Percentiles rank a stretch among this genome's conserved stretches.
These are phyloP conservation scores for Aspergillus floridensis DNA, from an alignment of 2,329 filamentous ascomycete species.

Conservation along the genomic window DNA sequence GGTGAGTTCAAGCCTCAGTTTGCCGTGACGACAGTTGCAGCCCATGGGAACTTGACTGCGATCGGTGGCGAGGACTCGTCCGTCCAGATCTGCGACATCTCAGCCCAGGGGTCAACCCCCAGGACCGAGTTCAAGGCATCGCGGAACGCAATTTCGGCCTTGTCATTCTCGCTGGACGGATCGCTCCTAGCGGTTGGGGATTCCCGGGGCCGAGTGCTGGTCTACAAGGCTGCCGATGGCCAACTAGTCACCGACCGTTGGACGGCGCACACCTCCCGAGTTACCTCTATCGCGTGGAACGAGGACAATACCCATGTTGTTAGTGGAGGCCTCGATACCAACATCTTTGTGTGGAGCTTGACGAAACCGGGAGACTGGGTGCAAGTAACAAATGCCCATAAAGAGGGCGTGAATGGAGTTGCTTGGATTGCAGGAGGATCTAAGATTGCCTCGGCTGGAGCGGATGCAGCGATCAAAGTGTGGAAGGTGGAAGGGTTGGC, in stretches of 20 bases:
- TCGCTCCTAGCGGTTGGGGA: conserved; percentile 77
- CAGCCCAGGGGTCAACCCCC: conserved; percentile 54
- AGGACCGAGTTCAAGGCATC: conserved; percentile 63
- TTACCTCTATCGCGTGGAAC: conserved; percentile 75
- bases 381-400: conserved; percentile 85
- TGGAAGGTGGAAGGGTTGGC: conserved; percentile 66
- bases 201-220: conserved; percentile 80
- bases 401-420: conserved; percentile 89
- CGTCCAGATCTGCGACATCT: conserved; percentile 70
- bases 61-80: conserved; percentile 73
- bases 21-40: conserved; percentile 69
- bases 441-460: conserved; percentile 75
- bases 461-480: conserved; percentile 86
- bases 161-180: conserved; percentile 82
- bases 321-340: conserved; percentile 84
- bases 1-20: conserved; percentile 62
- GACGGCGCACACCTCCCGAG: conserved; percentile 68
- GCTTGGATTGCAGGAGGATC: conserved; percentile 67
- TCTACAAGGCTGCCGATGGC: conserved; percentile 67
- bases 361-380: conserved; percentile 77
- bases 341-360: conserved; percentile 89
- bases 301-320: conserved; percentile 71
- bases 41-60: conserved; percentile 65
- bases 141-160: conserved; percentile 68
- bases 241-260: conserved; percentile 76